Evolutionary conservation across 2,329 filamentous ascomycete genomes (phyloP).

Genomic region (Diaporthe vaccinii): DNA sequence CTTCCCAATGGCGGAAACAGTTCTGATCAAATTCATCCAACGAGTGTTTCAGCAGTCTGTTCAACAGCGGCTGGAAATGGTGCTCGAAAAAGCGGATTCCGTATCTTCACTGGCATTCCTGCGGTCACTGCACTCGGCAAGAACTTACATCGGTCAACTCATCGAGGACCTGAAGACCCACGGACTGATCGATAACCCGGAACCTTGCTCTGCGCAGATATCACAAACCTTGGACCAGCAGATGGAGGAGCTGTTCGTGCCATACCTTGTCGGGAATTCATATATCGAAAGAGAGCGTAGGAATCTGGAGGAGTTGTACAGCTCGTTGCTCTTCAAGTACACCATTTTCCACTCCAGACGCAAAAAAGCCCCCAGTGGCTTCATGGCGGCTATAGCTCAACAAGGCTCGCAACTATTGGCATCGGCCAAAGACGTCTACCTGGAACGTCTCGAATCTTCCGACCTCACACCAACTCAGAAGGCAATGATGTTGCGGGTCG

Average conservation of each 20-base stretch:
- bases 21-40: conserved; percentile 92
- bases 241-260: conserved; percentile 82
- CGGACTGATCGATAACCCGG: conserved; percentile 94
- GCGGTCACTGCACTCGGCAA: conserved; percentile 89
- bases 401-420: conserved; percentile 90
- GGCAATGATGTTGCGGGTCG: conserved; percentile 89
- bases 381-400: conserved; percentile 92
- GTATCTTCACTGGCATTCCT: conserved; percentile 94
- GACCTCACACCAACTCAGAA: conserved; percentile 92
- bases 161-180: conserved; percentile 96
- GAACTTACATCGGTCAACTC: conserved; percentile 87
- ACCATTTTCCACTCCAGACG: conserved; percentile 92
- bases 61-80: conserved; percentile 94
- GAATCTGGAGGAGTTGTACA: conserved; percentile 85
- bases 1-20: conserved; percentile 96
- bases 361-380: conserved; percentile 90
- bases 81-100: conserved; percentile 92
- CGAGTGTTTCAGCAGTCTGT: conserved; percentile 98
- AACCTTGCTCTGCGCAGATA: conserved; percentile 88
- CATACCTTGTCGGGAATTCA: conserved; percentile 76
- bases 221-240: conserved; percentile 81
- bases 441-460: conserved; percentile 88
- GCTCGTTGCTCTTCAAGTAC: conserved; percentile 94
- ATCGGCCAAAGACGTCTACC: conserved; percentile 90
- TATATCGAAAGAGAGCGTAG: conserved; percentile 79